Evolutionary conservation across 371 early-diverging fungal genomes (phyloP), one percentile per base, ranked within the genome.

Genomic region (Smittium mucronatum): DNA sequence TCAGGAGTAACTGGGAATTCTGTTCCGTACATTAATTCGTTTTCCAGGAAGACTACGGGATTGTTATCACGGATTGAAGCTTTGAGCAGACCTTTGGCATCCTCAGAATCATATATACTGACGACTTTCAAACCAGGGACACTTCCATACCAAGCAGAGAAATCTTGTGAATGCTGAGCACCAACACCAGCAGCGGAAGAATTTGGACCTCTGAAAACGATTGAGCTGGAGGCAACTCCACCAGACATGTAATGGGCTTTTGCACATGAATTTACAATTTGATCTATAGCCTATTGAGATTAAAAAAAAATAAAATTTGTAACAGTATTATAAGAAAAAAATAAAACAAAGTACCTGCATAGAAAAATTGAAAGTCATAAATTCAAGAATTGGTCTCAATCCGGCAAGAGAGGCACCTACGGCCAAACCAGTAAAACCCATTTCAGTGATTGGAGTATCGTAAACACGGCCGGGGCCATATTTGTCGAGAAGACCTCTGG

Each of bases 301-400:
- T 47, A 47, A n/a, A n/a, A n/a, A n/a, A n/a, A n/a, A 57, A 57
- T 26, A 57, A 57, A 57, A 57, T 57, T 26, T 17, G 26, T 57
- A 57, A 57, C 26, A 57, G n/a, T n/a, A n/a, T n/a, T n/a, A n/a
- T n/a, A n/a, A n/a, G n/a, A n/a, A n/a, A n/a, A n/a, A n/a, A n/a
- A n/a, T n/a, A n/a, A n/a, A n/a, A n/a, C n/a, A n/a, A n/a, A n/a
- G n/a, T n/a, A 91, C 93, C 88, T 99, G 99, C 93, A 99, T 93
- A 60, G 98, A 91, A 87, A 99, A 99, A 89, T 98, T 99, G 85
- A 93, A 98, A 64, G 99, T 98, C 99, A 99, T 99, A 85, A 98
- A 99, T 81, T 99, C 99, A 85, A 97, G 95, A 72, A 99, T 88
- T 57, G 99, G 99, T 85, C 90, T 92, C 58, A 99, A 85, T 34